phyloP scores from a whole-genome alignment of 768 basidiomycete species.

The Hortiboletus campestris region DNA sequence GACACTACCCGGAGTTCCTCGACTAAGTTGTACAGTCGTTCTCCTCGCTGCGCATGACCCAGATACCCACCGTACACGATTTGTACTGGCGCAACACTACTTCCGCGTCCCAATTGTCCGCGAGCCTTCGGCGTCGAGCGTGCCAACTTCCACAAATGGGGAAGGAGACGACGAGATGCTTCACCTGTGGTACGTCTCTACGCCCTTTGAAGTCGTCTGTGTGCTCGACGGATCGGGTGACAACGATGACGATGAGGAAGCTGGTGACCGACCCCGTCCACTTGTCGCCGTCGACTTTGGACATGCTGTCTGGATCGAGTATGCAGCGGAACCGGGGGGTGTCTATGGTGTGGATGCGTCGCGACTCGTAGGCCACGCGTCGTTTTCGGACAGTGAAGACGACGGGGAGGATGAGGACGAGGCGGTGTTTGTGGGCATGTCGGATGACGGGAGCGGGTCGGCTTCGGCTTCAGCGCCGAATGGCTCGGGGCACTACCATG shows the following conservation, averaged over 20 bases:
- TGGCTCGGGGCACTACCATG: not conserved
- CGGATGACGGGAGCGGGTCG: constrained; percentile 7
- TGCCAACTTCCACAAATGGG: not conserved
- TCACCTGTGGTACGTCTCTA: constrained; percentile 68
- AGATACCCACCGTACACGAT: constrained; percentile 56
- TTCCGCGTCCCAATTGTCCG: constrained; percentile 61
- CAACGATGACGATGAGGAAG: constrained; percentile 34
- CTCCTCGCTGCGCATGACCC: constrained; percentile 62
- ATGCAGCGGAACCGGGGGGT: constrained; percentile 35
- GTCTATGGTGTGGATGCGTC: constrained; percentile 30
- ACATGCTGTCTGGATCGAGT: constrained; percentile 82
- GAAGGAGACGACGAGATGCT: constrained; percentile 54
- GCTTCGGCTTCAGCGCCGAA: constrained; percentile 1
- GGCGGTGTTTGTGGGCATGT: constrained; percentile 1
- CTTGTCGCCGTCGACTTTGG: constrained; percentile 86
- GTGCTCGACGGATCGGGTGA: constrained; percentile 45
- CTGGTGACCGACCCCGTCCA: constrained; percentile 54
- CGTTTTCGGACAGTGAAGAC: constrained; percentile 28
- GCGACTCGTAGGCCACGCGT: constrained; percentile 27
- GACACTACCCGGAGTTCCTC: constrained; percentile 56
- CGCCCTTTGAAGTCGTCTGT: constrained; percentile 70
- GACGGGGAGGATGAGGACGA: constrained; percentile 26
- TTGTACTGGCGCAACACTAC: constrained; percentile 73
- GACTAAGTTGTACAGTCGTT: constrained; percentile 70
- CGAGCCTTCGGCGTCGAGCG: constrained; percentile 15